These are phyloP conservation scores for Podospora comata DNA, from an alignment of 495 filamentous ascomycete genomes.

Conservation along the genomic window DNA sequence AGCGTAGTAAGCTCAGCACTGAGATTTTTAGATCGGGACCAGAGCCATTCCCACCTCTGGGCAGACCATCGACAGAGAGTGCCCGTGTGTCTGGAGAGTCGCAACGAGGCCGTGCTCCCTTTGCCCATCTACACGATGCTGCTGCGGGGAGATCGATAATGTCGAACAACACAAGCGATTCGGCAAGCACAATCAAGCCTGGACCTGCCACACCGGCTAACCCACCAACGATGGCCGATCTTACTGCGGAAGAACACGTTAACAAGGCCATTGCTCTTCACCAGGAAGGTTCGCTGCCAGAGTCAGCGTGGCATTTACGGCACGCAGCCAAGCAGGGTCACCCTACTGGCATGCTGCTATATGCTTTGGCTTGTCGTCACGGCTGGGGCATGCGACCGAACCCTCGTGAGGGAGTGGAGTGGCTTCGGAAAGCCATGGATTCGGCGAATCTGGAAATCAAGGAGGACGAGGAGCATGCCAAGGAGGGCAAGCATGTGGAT, in stretches of 20 bases:
- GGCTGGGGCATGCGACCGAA: slow-evolving; percentile 97
- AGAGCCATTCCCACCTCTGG: slow-evolving; percentile 42
- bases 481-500: slow-evolving; percentile 62
- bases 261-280: slow-evolving; percentile 83
- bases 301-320: slow-evolving; percentile 93
- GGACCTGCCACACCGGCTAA: slow-evolving; percentile 51
- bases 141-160: slow-evolving; percentile 38
- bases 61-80: slow-evolving; percentile 49
- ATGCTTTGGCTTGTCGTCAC: slow-evolving; percentile 93
- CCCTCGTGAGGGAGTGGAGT: slow-evolving; percentile 80
- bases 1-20: slow-evolving; percentile 46
- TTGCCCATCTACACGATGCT: slow-evolving; percentile 38
- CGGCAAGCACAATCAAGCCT: slow-evolving; percentile 62
- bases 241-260: slow-evolving; percentile 83
- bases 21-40: slow-evolving; percentile 33
- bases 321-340: slow-evolving; percentile 81
- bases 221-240: slow-evolving; percentile 49
- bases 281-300: slow-evolving; percentile 76
- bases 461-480: slow-evolving; percentile 66
- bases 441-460: slow-evolving; percentile 77
- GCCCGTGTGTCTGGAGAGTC: slow-evolving; percentile 39
- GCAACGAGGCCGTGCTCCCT: slow-evolving; percentile 38
- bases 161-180: slow-evolving; percentile 61
- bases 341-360: slow-evolving; percentile 91
- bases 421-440: slow-evolving; percentile 85